Evolutionary conservation across 345 rosid species (phyloP), one percentile per base, ranked within the genome.

Genomic region (Bruguiera parviflora): DNA sequence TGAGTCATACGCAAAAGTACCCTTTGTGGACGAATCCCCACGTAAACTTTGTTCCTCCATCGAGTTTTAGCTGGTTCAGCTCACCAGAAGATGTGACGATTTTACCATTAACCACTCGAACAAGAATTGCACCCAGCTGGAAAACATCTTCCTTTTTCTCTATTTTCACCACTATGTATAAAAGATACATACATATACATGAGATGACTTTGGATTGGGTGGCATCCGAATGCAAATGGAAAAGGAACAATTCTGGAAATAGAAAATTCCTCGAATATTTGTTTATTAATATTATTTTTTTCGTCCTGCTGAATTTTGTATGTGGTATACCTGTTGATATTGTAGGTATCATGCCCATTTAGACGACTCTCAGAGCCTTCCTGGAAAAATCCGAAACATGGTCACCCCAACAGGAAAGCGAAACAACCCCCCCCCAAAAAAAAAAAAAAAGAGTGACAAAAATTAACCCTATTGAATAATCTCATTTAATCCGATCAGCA

Each of bases 121-220:
- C 75, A 28, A 91, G 82, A 65, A 93, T 87, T 47, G 80, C 76
- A 27, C 98, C 98, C 32, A 91, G 84, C 64, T 85, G 97, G 77
- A 91, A 93, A 46, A 89, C 77, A 56, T 91, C 96, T 78, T 93
- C 97, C 32, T 70, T 89, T 91, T 76, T 86, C 97, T 63, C 83
- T 78, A 33, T 71, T 81, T 75, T 72, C 81, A 28, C 71, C 55
- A 65, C 85, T 86, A 81, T 43, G 11, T 0, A 33, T 16, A 5
- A 49, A 68, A 28, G 69, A 64, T 25, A 3, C 31, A 29, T 29
- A 27, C 3, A 19, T 11, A 25, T 37, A 25, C 28, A 8, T 7
- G 7, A 65, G 56, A 67, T 55, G 27, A 6, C 8, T 22, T 31
- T 25, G 29, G 32, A 67, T 20, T 35, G 2, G 49, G 13, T 37